Conservation (phyloP, 306 rosid genomes). For the Quercus parvula region DNA sequence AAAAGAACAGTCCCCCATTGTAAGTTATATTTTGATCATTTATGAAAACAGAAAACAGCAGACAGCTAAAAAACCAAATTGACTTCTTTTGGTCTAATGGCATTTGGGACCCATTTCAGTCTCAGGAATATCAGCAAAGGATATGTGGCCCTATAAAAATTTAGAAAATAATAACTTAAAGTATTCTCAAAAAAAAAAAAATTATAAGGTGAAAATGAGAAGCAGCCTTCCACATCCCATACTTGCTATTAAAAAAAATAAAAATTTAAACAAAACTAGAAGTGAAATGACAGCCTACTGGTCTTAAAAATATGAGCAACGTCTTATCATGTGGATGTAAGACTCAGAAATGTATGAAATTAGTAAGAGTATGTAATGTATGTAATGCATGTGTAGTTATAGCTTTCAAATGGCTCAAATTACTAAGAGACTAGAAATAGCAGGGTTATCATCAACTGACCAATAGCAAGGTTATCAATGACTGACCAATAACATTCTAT, state of each 20-base stretch:
- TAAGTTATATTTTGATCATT: conserved; percentile 7
- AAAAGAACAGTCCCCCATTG: background rate
- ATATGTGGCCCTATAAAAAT: background rate
- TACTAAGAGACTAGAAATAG: background rate
- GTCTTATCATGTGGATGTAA: background rate
- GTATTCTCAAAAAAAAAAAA: background rate
- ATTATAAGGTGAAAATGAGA: background rate
- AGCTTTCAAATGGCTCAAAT: background rate
- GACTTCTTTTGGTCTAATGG: background rate
- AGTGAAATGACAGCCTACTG: background rate
- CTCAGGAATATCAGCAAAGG: background rate
- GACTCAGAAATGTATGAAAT: background rate
- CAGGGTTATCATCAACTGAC: background rate
- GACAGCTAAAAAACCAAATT: background rate
- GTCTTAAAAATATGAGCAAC: background rate
- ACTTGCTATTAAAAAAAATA: background rate
- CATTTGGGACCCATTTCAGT: background rate
- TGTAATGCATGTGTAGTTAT: background rate
- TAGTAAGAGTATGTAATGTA: no score
- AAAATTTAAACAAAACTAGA: background rate
- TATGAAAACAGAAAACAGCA: background rate
- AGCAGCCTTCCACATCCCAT: background rate
- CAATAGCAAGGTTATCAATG: background rate
- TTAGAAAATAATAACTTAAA: background rate
- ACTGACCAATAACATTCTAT: background rate